Base-by-base conservation (phyloP, 2,329 filamentous ascomycete genomes). In the Aspergillus ochraceoroseus region DNA sequence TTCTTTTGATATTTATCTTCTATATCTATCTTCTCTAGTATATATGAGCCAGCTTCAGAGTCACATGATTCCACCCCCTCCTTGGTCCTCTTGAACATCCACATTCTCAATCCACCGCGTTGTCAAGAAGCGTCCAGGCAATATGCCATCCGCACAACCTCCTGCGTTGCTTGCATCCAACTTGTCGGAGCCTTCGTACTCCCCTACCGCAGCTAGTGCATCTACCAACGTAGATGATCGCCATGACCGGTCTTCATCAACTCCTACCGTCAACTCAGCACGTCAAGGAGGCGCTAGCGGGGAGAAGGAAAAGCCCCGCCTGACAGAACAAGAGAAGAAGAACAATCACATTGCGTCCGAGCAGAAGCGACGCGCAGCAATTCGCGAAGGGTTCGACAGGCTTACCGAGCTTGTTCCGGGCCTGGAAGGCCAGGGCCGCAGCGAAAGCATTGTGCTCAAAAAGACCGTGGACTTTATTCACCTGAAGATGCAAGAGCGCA, bases 391-490 rank as follows among this genome's bases (percentile, higher is more conserved):
- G 41, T 94, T 94, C 61, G 87, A 94, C 62, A 77, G 81, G 22
- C 75, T 95, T 17, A 85, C 85, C 11, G 77, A 82, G 38, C 74
- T 94, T 20, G 86, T 94, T 1, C 88, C 88, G 0, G 87, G 85
- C 0, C 73, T 94, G 38, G 77, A 86, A 54, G 88, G 88, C 1
- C 84, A 89, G 57, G 88, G 85, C 1, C 80, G 87, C 31, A 92
- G 86, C 49, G 88, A 95, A 63, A 86, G 85, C 18, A 73, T 87
- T 12, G 87, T 95, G n/a, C 72, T 95, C 14, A 79, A 81, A 48
- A 76, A 76, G 49, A 84, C 82, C 0, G 77, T 84, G 19, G 79
- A 82, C 9, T 83, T 74, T 47, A 81, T 85, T 57, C 71, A 71
- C 28, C 66, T 79, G 46, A 71, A 82, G 57, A 63, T 86, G 6